Evolutionary conservation across 1,139 yeast species (phyloP).

Genomic region (Yamadazyma oceani): DNA sequence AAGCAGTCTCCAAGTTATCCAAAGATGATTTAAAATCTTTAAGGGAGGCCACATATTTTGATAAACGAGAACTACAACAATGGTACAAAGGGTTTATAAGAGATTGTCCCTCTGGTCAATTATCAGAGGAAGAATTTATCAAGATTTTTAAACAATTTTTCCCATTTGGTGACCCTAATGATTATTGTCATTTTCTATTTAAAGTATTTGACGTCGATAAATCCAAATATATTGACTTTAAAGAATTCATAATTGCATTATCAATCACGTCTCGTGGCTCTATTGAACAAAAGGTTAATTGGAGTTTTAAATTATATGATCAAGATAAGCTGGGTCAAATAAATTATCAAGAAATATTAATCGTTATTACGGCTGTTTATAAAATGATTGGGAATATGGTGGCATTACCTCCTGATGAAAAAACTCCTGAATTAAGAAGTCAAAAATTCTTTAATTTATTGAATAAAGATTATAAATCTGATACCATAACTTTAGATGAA

Average conservation of each 20-base stretch:
- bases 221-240: slow-evolving; percentile 83
- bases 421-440: slow-evolving; percentile 86
- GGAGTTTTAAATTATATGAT: slow-evolving; percentile 89
- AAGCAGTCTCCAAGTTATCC: slow-evolving; percentile 88
- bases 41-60: slow-evolving; percentile 86
- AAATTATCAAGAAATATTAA: slow-evolving; percentile 72
- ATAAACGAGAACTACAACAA: slow-evolving; percentile 90
- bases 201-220: slow-evolving; percentile 84
- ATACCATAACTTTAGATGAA: slow-evolving; percentile 69
- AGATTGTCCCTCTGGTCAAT: slow-evolving; percentile 91
- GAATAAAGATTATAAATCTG: slow-evolving; percentile 70
- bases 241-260: slow-evolving; percentile 86
- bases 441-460: slow-evolving; percentile 73
- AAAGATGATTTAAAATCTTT: slow-evolving; percentile 86
- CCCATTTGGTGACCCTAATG: slow-evolving; percentile 97
- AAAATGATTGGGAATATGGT: slow-evolving; percentile 98
- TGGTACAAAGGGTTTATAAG: slow-evolving; percentile 96
- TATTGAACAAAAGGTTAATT: slow-evolving; percentile 78
- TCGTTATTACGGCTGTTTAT: slow-evolving; percentile 80
- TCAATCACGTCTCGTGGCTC: slow-evolving; percentile 89
- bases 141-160: slow-evolving; percentile 94
- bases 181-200: slow-evolving; percentile 86
- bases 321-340: slow-evolving; percentile 75
- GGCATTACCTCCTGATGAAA: slow-evolving; percentile 84
- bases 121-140: slow-evolving; percentile 84